Conservation (phyloP, 495 filamentous ascomycete species). For the Chlorociboria aeruginascens region DNA sequence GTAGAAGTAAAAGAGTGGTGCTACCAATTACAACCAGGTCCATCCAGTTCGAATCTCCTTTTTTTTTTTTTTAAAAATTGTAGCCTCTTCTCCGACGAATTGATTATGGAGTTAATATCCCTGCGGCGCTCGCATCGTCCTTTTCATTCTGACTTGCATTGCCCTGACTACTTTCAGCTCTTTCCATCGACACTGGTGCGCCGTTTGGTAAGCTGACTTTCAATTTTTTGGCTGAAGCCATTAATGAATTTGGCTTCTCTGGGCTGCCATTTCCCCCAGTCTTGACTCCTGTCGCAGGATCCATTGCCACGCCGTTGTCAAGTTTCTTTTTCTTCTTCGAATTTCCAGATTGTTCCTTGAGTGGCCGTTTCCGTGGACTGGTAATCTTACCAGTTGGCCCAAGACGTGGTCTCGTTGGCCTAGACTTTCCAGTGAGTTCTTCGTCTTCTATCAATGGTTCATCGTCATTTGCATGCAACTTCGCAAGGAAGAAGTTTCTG, state of each 20-base stretch:
- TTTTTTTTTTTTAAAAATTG: no score
- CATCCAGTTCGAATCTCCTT: no score
- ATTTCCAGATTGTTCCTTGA: constrained; percentile 57
- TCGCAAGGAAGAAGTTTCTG: constrained; percentile 78
- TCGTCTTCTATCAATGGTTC: constrained; percentile 87
- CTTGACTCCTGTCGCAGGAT: constrained; percentile 25
- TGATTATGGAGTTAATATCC: constrained; percentile 60
- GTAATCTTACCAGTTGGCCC: constrained; percentile 93
- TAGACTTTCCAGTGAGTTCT: constrained; percentile 82
- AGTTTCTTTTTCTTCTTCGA: constrained; percentile 67
- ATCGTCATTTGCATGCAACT: constrained; percentile 70
- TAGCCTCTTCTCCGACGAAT: constrained; percentile 16
- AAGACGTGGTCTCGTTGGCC: constrained; percentile 82
- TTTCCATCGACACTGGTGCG: constrained; percentile 31
- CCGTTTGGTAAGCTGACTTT: constrained; percentile 23
- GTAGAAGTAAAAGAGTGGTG: no score
- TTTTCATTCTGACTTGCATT: constrained; percentile 39
- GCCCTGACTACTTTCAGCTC: constrained; percentile 37
- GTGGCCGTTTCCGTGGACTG: constrained; percentile 76
- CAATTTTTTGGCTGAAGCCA: constrained; percentile 30
- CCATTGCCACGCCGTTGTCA: constrained; percentile 32
- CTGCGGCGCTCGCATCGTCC: constrained; percentile 41
- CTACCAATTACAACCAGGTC: no score
- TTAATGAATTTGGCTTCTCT: constrained; percentile 27
- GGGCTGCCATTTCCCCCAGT: constrained; percentile 24